These are phyloP conservation scores for Gracilaria vermiculophylla DNA, from an alignment of 23 red algal genomes.

Conservation along the genomic window DNA sequence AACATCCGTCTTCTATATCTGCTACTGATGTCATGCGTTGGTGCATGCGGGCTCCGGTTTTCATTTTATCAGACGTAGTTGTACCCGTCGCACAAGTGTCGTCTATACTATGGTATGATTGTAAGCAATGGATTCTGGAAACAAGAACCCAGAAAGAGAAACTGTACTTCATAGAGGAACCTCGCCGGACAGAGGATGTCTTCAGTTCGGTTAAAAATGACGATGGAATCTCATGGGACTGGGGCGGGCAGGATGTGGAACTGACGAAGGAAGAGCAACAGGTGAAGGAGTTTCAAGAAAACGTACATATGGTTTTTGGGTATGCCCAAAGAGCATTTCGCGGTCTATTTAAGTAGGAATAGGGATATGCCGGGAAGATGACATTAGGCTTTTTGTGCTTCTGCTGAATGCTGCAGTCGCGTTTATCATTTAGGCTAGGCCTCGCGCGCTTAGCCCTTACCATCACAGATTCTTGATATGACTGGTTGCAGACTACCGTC, in stretches of 20 bases:
- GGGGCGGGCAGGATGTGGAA: background rate
- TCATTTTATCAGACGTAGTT: constrained; percentile 18
- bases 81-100: constrained; percentile 17
- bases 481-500: too few species aligned
- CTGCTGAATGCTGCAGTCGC: too few species aligned
- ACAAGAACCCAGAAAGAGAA: background rate
- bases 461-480: too few species aligned
- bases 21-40: background rate
- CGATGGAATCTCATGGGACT: background rate
- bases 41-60: background rate
- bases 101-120: constrained; percentile 27
- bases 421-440: too few species aligned
- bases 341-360: background rate
- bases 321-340: background rate
- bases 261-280: constrained; percentile 11
- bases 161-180: constrained; percentile 2
- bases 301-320: background rate
- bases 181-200: background rate
- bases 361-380: too few species aligned
- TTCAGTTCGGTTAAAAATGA: background rate
- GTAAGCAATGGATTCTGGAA: background rate
- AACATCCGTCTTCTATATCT: background rate
- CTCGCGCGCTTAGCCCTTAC: too few species aligned
- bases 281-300: background rate
- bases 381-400: too few species aligned